These are phyloP conservation scores for Gonium pectorale DNA, from an alignment of 139 green algal genomes.

Conservation along the genomic window DNA sequence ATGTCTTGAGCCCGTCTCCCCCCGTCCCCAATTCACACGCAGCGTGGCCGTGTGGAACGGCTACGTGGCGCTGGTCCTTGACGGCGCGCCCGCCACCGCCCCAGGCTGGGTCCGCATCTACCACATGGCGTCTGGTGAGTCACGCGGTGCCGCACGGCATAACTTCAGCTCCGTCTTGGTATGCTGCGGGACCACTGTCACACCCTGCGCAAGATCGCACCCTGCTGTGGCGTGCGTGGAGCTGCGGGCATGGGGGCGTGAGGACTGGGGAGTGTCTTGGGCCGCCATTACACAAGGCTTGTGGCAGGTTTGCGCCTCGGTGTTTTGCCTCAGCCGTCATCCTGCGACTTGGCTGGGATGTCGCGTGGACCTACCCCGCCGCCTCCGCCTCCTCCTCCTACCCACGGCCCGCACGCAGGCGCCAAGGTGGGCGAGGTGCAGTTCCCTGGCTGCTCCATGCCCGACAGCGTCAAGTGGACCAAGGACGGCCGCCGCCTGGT, in stretches of 20 bases:
- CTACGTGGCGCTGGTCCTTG: constrained; percentile 13
- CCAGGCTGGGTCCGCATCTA: constrained; percentile 9
- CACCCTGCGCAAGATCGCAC: no score
- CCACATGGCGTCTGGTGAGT: constrained; percentile 24
- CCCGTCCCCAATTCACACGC: not conserved
- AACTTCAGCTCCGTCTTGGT: no score
- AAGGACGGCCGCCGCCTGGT: not conserved
- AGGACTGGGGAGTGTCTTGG: no score
- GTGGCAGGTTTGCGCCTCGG: no score
- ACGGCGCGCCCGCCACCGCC: constrained; percentile 25
- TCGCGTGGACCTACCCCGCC: not conserved
- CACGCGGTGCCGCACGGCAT: no score
- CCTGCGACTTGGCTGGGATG: not conserved
- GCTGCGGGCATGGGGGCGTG: no score
- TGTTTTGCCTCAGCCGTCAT: no score
- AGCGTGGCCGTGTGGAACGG: constrained; percentile 27
- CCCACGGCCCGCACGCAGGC: no score
- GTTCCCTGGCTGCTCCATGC: constrained; percentile 31
- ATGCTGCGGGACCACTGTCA: no score
- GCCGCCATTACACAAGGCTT: no score
- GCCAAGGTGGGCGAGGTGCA: constrained; percentile 7
- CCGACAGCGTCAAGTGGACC: constrained; percentile 2
- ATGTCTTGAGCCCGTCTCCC: not conserved
- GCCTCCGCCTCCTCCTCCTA: not conserved
- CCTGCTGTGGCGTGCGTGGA: no score